Evolutionary conservation across 371 early-diverging fungal species (phyloP).

Genomic region (Mortierella sp.): DNA sequence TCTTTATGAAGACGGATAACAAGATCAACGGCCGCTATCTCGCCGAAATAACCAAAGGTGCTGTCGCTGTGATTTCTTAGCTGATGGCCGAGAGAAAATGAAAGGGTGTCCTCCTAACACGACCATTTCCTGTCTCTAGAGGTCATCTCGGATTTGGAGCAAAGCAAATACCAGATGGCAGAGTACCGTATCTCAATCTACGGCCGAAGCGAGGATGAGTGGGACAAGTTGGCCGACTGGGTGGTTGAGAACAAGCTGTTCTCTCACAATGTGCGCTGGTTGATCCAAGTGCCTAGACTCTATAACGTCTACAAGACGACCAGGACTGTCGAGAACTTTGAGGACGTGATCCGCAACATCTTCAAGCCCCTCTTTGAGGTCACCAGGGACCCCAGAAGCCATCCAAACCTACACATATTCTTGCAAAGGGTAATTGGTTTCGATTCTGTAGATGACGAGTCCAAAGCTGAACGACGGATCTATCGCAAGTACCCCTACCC

Average conservation of each 20-base stretch:
- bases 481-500: conserved; percentile 93
- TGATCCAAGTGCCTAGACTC: conserved; percentile 96
- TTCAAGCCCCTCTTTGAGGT: conserved; percentile 97
- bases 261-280: conserved; percentile 95
- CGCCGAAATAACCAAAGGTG: conserved; percentile 94
- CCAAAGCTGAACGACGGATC: conserved; percentile 88
- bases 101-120: not conserved
- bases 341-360: conserved; percentile 87
- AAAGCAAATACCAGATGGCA: conserved; percentile 95
- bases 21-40: conserved; percentile 92
- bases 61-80: not conserved
- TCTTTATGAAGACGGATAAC: conserved; percentile 98
- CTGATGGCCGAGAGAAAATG: not conserved
- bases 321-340: conserved; percentile 80
- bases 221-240: conserved; percentile 98
- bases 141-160: conserved; percentile 94
- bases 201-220: conserved; percentile 86
- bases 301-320: conserved; percentile 92
- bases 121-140: conserved; percentile 62
- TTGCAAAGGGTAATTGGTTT: conserved; percentile 96
- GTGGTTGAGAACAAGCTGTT: conserved; percentile 94
- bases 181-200: conserved; percentile 96
- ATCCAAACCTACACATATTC: conserved; percentile 95
- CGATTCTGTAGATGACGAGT: conserved; percentile 98
- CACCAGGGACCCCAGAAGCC: conserved; percentile 83